Evolutionary conservation across 106 monocot species (phyloP).

Genomic region (Dendrobium chrysotoxum): DNA sequence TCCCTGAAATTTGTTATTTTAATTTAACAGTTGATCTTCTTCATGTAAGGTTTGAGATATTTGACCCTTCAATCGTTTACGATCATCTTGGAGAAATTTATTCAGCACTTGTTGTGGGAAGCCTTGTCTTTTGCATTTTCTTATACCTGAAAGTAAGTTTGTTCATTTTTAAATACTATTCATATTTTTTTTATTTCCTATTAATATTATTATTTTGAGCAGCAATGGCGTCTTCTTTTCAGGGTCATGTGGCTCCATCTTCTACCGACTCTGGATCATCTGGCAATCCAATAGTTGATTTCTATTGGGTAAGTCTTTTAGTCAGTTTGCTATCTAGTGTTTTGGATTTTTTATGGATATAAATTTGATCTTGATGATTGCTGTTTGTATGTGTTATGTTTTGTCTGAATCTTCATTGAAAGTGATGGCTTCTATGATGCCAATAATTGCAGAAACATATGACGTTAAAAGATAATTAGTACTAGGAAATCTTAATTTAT

Average conservation of each 20-base stretch:
- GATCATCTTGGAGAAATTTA: constrained; percentile 96
- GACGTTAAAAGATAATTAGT: neutral
- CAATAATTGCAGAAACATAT: neutral
- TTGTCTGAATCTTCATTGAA: neutral
- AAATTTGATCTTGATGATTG: neutral
- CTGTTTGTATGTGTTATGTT: neutral
- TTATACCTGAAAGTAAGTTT: constrained; percentile 78
- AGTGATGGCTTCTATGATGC: neutral
- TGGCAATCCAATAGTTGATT: constrained; percentile 87
- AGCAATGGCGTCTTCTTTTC: neutral
- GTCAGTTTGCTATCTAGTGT: neutral
- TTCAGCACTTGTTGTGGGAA: constrained; percentile 76
- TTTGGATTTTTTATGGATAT: neutral
- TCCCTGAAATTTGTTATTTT: neutral
- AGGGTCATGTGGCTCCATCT: constrained; percentile 92
- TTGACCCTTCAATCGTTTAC: constrained; percentile 82
- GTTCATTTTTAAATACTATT: neutral
- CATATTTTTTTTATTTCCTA: neutral
- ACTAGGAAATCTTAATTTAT: neutral
- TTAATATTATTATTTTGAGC: neutral
- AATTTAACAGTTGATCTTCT: neutral
- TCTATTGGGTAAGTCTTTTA: constrained; percentile 75
- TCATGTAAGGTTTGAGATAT: constrained; percentile 69
- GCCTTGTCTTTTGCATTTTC: constrained; percentile 85
- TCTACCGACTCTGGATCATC: constrained; percentile 94